These are phyloP conservation scores for Alternaria sp. DNA, from an alignment of 2,329 filamentous ascomycete genomes.

Conservation along the genomic window DNA sequence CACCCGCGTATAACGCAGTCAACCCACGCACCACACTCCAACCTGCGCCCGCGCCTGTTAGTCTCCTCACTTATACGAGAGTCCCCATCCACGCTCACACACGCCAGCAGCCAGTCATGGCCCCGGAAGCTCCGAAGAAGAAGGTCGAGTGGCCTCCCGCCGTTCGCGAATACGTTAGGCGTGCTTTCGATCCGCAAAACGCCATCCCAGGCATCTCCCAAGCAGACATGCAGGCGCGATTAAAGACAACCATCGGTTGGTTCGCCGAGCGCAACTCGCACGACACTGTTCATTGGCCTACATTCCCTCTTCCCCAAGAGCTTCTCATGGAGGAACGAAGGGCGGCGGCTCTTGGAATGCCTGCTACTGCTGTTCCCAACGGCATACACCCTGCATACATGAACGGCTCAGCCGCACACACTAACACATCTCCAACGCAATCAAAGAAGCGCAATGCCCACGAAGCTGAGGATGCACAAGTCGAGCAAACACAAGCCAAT, in stretches of 20 bases:
- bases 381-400: constrained; percentile 21
- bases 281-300: constrained; percentile 80
- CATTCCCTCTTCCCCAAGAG: constrained; percentile 82
- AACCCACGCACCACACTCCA: constrained; percentile 51
- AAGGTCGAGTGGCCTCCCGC: constrained; percentile 81
- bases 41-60: constrained; percentile 27
- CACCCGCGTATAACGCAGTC: constrained; percentile 56
- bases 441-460: constrained; percentile 84
- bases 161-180: constrained; percentile 88
- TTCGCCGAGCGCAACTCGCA: constrained; percentile 78
- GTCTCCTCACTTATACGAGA: constrained; percentile 7
- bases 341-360: constrained; percentile 26
- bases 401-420: constrained; percentile 23
- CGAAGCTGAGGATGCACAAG: constrained; percentile 59
- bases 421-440: constrained; percentile 50
- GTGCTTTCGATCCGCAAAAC: constrained; percentile 81
- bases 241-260: constrained; percentile 84
- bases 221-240: constrained; percentile 78
- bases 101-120: constrained; percentile 21
- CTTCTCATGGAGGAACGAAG: constrained; percentile 72
- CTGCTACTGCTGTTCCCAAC: constrained; percentile 40
- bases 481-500: constrained; percentile 58
- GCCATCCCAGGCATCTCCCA: constrained; percentile 51
- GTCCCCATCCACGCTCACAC: constrained; percentile 18
- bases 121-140: constrained; percentile 29